Evolutionary conservation across 257 asterid species (phyloP).

Genomic region (Lycium ferocissimum): DNA sequence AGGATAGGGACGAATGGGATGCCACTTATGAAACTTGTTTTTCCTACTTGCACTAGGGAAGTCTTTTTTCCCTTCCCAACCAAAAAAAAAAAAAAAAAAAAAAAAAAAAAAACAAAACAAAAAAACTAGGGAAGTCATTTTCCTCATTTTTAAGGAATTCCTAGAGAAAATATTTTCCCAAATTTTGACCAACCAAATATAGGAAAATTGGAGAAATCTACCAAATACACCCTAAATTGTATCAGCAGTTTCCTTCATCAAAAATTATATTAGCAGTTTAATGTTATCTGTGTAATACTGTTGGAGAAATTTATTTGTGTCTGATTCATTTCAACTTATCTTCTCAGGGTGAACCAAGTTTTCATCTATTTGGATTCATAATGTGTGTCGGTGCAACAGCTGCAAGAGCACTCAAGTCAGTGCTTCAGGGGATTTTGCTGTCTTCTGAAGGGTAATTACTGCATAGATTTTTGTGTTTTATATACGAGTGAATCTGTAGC

Average conservation of each 20-base stretch:
- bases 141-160: too few relatives aligned
- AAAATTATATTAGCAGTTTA: not conserved
- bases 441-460: constrained; percentile 64
- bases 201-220: too few relatives aligned
- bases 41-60: too few relatives aligned
- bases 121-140: too few relatives aligned
- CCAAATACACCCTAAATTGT: not conserved
- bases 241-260: not conserved
- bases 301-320: not conserved
- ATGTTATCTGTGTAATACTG: not conserved
- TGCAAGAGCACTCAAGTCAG: constrained; percentile 71
- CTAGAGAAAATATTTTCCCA: too few relatives aligned
- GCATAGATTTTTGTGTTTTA: not conserved
- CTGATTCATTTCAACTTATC: not conserved
- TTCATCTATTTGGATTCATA: constrained; percentile 68
- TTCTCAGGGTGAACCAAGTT: constrained; percentile 66
- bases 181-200: too few relatives aligned
- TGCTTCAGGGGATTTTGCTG: constrained; percentile 68
- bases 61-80: too few relatives aligned
- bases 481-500: not conserved
- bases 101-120: too few relatives aligned
- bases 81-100: too few relatives aligned
- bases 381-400: constrained; percentile 70
- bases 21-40: too few relatives aligned
- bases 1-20: too few relatives aligned